Conservation (phyloP, 2,329 filamentous ascomycete genomes). For the Xylariales sp. region DNA sequence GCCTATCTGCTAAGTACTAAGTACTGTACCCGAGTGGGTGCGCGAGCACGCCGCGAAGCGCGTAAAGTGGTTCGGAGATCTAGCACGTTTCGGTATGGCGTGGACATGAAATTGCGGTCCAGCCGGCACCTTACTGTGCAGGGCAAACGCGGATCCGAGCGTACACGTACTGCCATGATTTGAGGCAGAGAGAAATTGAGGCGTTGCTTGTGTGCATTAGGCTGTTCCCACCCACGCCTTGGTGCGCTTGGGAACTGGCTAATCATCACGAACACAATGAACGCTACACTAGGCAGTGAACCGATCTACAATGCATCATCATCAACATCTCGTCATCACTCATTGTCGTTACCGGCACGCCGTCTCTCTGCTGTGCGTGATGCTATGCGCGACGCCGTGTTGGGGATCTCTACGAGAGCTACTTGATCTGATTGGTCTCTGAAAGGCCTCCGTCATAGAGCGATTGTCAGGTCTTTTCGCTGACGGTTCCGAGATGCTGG, state of each 20-base stretch:
- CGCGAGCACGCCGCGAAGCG: constrained; percentile 31
- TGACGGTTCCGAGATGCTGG: constrained; percentile 24
- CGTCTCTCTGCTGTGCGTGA: constrained; percentile 28
- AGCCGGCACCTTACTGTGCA: constrained; percentile 29
- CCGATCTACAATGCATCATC: constrained; percentile 35
- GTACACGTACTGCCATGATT: constrained; percentile 25
- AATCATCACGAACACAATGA: constrained; percentile 22
- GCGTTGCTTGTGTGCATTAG: constrained; percentile 38
- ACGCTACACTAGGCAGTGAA: constrained; percentile 6
- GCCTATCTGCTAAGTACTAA: constrained; percentile 6
- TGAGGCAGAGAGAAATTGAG: constrained; percentile 26
- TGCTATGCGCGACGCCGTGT: constrained; percentile 24
- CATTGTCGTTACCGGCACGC: constrained; percentile 24
- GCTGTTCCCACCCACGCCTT: constrained; percentile 29
- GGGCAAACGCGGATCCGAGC: constrained; percentile 30
- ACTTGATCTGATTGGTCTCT: constrained; percentile 19
- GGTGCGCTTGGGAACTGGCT: constrained; percentile 18
- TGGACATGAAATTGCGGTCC: constrained; percentile 28
- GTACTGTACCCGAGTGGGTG: constrained; percentile 26
- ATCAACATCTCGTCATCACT: constrained; percentile 26
- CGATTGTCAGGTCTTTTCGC: constrained; percentile 11
- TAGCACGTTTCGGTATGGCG: constrained; percentile 35
- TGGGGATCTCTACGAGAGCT: constrained; percentile 9
- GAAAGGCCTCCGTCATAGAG: constrained; percentile 1
- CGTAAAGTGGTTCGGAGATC: constrained; percentile 40